These are phyloP conservation scores for Rubia balearica DNA, from an alignment of 305 asterid species.

Conservation along the genomic window DNA sequence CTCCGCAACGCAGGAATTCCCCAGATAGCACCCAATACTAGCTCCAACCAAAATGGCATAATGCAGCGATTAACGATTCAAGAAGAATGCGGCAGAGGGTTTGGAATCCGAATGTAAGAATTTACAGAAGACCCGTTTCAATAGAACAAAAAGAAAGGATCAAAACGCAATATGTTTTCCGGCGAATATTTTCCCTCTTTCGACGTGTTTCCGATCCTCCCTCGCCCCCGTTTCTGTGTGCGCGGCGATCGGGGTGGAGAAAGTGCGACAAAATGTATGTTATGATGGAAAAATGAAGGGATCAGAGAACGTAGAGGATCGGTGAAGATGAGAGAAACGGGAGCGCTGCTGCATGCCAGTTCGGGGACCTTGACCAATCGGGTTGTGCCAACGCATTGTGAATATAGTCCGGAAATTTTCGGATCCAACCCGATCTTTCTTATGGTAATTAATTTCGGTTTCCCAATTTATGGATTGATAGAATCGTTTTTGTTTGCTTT, in stretches of 20 bases:
- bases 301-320: not conserved
- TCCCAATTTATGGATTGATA: no score
- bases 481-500: not conserved
- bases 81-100: constrained; percentile 3
- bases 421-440: constrained; percentile 2
- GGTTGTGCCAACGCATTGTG: not conserved
- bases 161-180: constrained; percentile 12
- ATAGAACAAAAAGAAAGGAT: constrained; percentile 4
- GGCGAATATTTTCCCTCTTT: not conserved
- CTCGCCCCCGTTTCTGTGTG: not conserved
- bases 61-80: not conserved
- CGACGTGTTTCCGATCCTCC: not conserved
- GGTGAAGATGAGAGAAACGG: constrained; percentile 3
- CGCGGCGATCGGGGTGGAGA: not conserved
- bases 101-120: constrained; percentile 23
- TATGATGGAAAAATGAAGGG: not conserved
- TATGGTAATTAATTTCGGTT: not conserved
- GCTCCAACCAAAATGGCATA: not conserved
- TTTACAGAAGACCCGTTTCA: constrained; percentile 10
- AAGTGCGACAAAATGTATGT: not conserved
- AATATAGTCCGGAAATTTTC: not conserved
- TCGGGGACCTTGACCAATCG: not conserved
- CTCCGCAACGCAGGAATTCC: constrained; percentile 12
- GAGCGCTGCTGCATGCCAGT: not conserved
- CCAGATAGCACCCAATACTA: constrained; percentile 1